Evolutionary conservation across 2,329 filamentous ascomycete genomes (phyloP).

Genomic region (Fusarium hainanense): DNA sequence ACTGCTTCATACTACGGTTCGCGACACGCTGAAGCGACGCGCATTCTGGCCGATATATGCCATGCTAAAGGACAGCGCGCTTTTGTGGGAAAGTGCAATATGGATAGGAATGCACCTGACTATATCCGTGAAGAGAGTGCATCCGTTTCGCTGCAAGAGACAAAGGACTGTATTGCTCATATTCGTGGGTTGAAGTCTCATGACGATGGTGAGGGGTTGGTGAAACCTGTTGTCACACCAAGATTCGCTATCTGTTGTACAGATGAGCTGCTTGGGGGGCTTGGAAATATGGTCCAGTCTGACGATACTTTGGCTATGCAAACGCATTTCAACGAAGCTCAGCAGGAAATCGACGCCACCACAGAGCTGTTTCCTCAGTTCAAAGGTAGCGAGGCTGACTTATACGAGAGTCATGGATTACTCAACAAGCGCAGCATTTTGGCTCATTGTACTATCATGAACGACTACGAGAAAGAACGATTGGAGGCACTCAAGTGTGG

Average conservation of each 20-base stretch:
- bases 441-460: constrained; percentile 25
- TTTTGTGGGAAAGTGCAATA: constrained; percentile 24
- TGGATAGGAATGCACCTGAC: constrained; percentile 18
- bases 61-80: constrained; percentile 7
- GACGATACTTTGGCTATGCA: constrained; percentile 16
- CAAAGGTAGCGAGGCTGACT: constrained; percentile 14
- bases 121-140: constrained; percentile 12
- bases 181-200: neutral
- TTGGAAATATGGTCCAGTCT: constrained; percentile 8
- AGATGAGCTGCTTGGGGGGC: constrained; percentile 10
- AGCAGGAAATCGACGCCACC: constrained; percentile 18
- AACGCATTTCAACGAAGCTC: constrained; percentile 25
- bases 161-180: constrained; percentile 12
- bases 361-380: constrained; percentile 10
- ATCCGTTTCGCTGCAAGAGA: constrained; percentile 1
- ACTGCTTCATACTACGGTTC: constrained; percentile 25
- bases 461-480: constrained; percentile 4
- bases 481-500: neutral
- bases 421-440: constrained; percentile 20
- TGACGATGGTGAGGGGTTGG: neutral
- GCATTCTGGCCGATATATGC: constrained; percentile 16
- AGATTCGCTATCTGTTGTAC: constrained; percentile 26
- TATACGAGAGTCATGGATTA: constrained; percentile 10
- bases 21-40: constrained; percentile 13
- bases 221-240: constrained; percentile 15